These are phyloP conservation scores for Climacium dendroides DNA, from an alignment of 225 moss, liverwort and hornwort genomes.

Conservation along the genomic window DNA sequence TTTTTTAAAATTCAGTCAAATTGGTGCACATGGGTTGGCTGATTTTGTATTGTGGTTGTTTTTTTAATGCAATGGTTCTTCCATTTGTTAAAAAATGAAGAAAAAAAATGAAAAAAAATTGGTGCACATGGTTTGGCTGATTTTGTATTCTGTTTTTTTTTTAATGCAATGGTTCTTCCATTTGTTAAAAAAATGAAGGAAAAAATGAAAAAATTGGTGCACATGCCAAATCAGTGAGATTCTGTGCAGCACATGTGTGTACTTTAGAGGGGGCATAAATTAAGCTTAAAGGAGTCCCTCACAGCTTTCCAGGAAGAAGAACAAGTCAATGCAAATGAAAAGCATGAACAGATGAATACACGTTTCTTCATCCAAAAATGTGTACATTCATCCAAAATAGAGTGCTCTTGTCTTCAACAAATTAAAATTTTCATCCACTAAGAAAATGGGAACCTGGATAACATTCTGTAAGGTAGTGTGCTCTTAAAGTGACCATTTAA, in stretches of 20 bases:
- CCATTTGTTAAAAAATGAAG: too few relatives aligned
- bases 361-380: background rate
- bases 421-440: fast-evolving
- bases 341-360: background rate
- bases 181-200: too few relatives aligned
- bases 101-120: too few relatives aligned
- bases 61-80: too few relatives aligned
- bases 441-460: background rate
- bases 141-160: too few relatives aligned
- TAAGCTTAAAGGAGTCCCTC: too few relatives aligned
- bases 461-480: too few relatives aligned
- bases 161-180: too few relatives aligned
- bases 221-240: background rate
- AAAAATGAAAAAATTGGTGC: too few relatives aligned
- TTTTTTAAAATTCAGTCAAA: background rate
- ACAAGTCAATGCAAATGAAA: background rate
- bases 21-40: background rate
- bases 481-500: too few relatives aligned
- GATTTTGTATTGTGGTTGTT: too few relatives aligned
- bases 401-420: background rate
- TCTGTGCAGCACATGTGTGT: background rate
- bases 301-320: background rate
- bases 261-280: background rate
- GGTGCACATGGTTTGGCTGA: too few relatives aligned
- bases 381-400: background rate